These are phyloP conservation scores for Mortierella sp. DNA, from an alignment of 371 early-diverging fungal species.

Conservation along the genomic window DNA sequence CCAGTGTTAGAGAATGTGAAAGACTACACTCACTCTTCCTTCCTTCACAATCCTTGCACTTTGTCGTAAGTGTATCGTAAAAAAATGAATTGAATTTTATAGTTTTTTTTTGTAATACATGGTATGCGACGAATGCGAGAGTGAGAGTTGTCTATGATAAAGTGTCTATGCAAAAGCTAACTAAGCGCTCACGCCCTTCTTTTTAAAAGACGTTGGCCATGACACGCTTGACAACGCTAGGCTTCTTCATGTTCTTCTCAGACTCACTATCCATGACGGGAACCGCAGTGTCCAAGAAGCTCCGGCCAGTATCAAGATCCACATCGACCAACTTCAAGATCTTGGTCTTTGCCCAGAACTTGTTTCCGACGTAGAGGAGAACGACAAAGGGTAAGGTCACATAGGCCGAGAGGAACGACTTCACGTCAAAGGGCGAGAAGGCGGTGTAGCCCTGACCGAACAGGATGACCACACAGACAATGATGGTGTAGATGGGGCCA, in stretches of 20 bases:
- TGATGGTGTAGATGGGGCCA: constrained; percentile 76
- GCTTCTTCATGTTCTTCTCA: constrained; percentile 32
- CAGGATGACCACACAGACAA: constrained; percentile 68
- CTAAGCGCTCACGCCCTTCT: neutral
- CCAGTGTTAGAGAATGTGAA: neutral
- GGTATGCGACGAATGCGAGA: neutral
- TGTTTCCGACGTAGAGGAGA: constrained; percentile 67
- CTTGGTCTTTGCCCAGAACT: constrained; percentile 65
- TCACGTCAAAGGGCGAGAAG: constrained; percentile 46
- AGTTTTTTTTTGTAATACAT: neutral
- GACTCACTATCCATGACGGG: constrained; percentile 30
- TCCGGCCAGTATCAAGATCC: constrained; percentile 71
- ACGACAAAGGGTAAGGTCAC: constrained; percentile 52
- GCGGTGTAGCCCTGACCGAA: constrained; percentile 75
- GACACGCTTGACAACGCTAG: constrained; percentile 19
- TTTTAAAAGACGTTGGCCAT: constrained; percentile 29
- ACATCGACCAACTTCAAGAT: constrained; percentile 68
- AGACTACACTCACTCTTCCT: neutral
- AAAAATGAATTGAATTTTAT: neutral
- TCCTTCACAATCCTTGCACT: neutral
- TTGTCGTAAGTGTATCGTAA: neutral
- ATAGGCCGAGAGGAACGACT: constrained; percentile 58
- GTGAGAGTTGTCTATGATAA: neutral
- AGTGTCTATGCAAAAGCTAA: neutral
- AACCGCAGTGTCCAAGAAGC: constrained; percentile 28